These are phyloP conservation scores for Avena sativa DNA, from an alignment of 176 grass and related monocot genomes.

Conservation along the genomic window DNA sequence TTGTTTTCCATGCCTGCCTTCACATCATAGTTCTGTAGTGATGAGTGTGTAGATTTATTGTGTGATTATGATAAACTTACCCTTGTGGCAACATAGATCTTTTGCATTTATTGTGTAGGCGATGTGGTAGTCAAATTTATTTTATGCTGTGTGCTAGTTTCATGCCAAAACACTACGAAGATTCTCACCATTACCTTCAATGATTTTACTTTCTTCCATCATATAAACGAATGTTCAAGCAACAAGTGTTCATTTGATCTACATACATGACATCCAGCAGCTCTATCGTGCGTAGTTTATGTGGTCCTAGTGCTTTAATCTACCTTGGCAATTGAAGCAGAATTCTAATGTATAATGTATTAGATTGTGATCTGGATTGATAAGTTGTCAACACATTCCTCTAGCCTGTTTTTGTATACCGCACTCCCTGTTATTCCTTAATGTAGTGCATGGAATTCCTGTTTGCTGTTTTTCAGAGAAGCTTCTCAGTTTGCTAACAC, in stretches of 20 bases:
- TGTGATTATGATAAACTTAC: background rate
- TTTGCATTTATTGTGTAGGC: background rate
- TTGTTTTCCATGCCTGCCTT: background rate
- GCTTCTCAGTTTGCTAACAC: background rate
- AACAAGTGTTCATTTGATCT: background rate
- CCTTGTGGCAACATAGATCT: background rate
- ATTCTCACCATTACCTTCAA: background rate
- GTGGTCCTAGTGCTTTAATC: background rate
- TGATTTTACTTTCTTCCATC: background rate
- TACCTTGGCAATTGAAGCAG: background rate
- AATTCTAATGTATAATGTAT: background rate
- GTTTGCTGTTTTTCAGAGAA: background rate
- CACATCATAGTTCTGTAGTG: background rate
- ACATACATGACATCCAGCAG: background rate
- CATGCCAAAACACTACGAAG: background rate
- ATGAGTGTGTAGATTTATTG: background rate
- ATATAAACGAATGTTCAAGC: background rate
- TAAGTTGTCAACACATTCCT: background rate
- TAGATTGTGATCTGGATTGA: background rate
- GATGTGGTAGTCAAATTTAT: background rate
- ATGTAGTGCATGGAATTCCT: too few species aligned
- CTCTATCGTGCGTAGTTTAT: background rate
- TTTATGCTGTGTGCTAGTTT: background rate
- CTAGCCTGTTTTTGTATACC: too few species aligned
- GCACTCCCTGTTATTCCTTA: background rate